These are phyloP conservation scores for Pythium chondricola DNA, from an alignment of 352 stramenopile genomes.

Conservation along the genomic window DNA sequence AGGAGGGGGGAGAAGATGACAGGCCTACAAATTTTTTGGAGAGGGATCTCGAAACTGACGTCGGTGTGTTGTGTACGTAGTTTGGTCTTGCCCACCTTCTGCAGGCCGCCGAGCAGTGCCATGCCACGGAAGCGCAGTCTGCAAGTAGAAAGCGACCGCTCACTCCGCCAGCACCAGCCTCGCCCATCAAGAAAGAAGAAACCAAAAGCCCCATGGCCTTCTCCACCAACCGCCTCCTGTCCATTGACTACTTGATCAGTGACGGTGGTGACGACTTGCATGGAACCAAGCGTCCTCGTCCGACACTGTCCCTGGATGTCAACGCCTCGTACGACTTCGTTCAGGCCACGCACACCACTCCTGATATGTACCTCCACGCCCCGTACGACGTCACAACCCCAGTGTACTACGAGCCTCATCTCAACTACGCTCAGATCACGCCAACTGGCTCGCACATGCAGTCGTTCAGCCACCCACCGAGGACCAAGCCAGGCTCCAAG, in stretches of 20 bases:
- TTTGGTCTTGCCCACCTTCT: conserved; percentile 52
- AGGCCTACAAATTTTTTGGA: too few relatives aligned
- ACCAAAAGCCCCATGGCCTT: too few relatives aligned
- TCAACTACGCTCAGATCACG: conserved; percentile 8
- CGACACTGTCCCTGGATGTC: conserved; percentile 10
- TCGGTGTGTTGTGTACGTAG: conserved; percentile 24
- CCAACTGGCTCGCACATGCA: conserved; percentile 1
- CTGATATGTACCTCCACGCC: not conserved
- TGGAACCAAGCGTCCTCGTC: conserved; percentile 8
- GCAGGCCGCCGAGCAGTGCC: conserved; percentile 51
- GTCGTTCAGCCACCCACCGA: conserved; percentile 7
- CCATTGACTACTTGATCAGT: conserved; percentile 23
- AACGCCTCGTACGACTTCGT: conserved; percentile 2
- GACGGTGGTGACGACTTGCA: conserved; percentile 4
- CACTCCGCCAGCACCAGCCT: conserved; percentile 2
- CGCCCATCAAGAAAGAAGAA: conserved; percentile 1
- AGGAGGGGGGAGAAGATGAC: too few relatives aligned
- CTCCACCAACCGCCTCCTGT: conserved; percentile 17
- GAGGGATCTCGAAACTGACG: too few relatives aligned
- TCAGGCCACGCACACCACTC: conserved; percentile 2
- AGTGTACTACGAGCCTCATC: conserved; percentile 11
- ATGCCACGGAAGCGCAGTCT: not conserved
- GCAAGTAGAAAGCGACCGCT: not conserved
- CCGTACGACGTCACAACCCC: conserved; percentile 2
- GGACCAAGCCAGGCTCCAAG: conserved; percentile 17